phyloP scores from a whole-genome alignment of 2,329 filamentous ascomycete genomes.

The Meredithiella fracta region DNA sequence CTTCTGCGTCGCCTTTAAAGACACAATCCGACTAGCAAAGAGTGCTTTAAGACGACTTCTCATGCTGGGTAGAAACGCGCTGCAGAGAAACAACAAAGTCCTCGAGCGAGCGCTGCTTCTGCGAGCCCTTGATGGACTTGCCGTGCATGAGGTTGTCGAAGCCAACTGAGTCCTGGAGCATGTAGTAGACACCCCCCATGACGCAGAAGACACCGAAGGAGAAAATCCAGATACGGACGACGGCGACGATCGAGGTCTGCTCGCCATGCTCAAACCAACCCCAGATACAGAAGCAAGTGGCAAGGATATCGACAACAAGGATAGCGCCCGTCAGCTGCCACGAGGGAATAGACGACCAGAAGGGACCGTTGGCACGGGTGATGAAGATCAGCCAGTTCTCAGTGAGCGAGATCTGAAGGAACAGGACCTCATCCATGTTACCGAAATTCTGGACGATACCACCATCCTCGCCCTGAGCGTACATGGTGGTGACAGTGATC shows the following conservation, averaged over 20 bases:
- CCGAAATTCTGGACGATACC: conserved; percentile 86
- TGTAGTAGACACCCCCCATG: conserved; percentile 57
- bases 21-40: too few species aligned
- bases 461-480: conserved; percentile 44
- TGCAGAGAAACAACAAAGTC: conserved; percentile 85
- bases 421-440: conserved; percentile 64
- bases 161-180: conserved; percentile 62
- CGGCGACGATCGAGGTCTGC: conserved; percentile 61
- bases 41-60: conserved; percentile 55
- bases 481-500: conserved; percentile 80
- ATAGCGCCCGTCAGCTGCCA: conserved; percentile 72
- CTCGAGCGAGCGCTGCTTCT: conserved; percentile 72
- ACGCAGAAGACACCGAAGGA: conserved; percentile 79
- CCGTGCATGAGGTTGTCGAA: conserved; percentile 93
- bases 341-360: conserved; percentile 79
- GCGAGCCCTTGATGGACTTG: conserved; percentile 64
- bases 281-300: conserved; percentile 72
- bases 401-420: conserved; percentile 77
- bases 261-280: conserved; percentile 56
- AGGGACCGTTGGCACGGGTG: conserved; percentile 79
- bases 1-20: conserved; percentile 3
- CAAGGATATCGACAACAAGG: conserved; percentile 63
- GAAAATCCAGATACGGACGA: conserved; percentile 82
- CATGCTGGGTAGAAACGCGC: conserved; percentile 80
- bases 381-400: conserved; percentile 97